Conservation (phyloP, 371 early-diverging fungal genomes). For the Rhizopus delemar region DNA sequence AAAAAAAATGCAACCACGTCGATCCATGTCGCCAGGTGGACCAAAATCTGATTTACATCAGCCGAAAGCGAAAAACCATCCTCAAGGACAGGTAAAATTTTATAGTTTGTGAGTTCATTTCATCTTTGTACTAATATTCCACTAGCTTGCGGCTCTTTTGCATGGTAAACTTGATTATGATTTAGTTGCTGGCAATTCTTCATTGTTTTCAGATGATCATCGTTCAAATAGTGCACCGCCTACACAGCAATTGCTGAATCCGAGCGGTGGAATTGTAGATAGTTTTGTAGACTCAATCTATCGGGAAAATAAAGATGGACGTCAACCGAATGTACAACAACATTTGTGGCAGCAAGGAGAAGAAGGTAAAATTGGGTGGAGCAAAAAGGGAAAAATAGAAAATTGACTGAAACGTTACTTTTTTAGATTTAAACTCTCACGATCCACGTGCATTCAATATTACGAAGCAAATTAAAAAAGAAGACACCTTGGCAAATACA, state of each 20-base stretch:
- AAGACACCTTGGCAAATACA: constrained; percentile 21
- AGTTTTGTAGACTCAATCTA: constrained; percentile 1
- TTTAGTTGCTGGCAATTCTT: constrained; percentile 23
- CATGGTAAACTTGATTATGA: constrained; percentile 48
- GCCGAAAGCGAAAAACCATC: constrained; percentile 43
- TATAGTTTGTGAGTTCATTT: not conserved
- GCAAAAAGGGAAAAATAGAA: not conserved
- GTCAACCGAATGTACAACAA: constrained; percentile 9
- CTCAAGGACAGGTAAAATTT: constrained; percentile 43
- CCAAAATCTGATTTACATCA: constrained; percentile 43
- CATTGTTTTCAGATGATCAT: constrained; percentile 33
- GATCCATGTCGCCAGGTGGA: constrained; percentile 30
- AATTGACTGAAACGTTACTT: not conserved
- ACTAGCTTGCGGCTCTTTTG: constrained; percentile 45
- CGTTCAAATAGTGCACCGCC: constrained; percentile 50
- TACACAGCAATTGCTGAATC: constrained; percentile 19
- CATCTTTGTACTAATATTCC: too few relatives aligned
- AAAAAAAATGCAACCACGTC: constrained; percentile 24
- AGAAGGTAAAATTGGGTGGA: constrained; percentile 13
- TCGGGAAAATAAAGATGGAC: constrained; percentile 7
- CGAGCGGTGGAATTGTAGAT: not conserved
- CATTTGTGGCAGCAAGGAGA: constrained; percentile 33
- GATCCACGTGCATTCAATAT: not conserved
- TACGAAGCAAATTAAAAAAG: constrained; percentile 15
- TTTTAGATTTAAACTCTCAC: not conserved